Evolutionary conservation across 768 basidiomycete genomes (phyloP).

Genomic region (Pulveroboletus sp.): DNA sequence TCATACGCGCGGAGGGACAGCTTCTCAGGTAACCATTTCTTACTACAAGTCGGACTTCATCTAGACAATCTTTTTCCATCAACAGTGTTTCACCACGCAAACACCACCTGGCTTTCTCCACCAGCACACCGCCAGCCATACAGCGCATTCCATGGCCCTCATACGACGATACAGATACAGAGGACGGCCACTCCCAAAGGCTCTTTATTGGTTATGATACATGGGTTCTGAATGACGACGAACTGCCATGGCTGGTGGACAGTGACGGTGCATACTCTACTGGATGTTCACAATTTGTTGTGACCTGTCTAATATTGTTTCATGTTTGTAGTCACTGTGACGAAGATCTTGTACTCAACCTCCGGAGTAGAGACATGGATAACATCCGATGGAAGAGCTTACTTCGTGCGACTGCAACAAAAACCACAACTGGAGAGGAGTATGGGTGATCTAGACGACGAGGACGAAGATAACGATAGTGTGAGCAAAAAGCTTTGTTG

Average conservation of each 20-base stretch:
- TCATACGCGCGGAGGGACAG: slow-evolving; percentile 71
- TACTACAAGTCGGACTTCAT: neutral
- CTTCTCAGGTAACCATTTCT: slow-evolving; percentile 52
- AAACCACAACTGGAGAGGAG: slow-evolving; percentile 12
- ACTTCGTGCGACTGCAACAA: slow-evolving; percentile 65
- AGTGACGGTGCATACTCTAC: slow-evolving; percentile 49
- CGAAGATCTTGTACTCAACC: slow-evolving; percentile 52
- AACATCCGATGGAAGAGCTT: slow-evolving; percentile 79
- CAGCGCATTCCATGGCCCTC: slow-evolving; percentile 84
- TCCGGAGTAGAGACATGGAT: slow-evolving; percentile 76
- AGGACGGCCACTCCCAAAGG: slow-evolving; percentile 29
- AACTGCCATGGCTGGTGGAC: slow-evolving; percentile 72
- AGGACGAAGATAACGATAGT: slow-evolving; percentile 51
- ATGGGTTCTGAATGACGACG: slow-evolving; percentile 62
- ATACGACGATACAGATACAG: slow-evolving; percentile 38
- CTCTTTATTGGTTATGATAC: slow-evolving; percentile 54
- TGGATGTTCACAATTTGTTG: neutral
- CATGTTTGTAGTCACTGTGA: slow-evolving; percentile 51
- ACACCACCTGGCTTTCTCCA: slow-evolving; percentile 68
- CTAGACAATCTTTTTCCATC: neutral
- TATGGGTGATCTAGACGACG: slow-evolving; percentile 17
- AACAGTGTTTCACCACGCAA: slow-evolving; percentile 71
- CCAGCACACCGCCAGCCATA: slow-evolving; percentile 65
- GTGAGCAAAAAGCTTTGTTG: slow-evolving; percentile 21
- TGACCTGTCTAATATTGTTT: neutral